These are phyloP conservation scores for Ophiocordyceps sinensis DNA, from an alignment of 2,329 filamentous ascomycete species.

Conservation along the genomic window DNA sequence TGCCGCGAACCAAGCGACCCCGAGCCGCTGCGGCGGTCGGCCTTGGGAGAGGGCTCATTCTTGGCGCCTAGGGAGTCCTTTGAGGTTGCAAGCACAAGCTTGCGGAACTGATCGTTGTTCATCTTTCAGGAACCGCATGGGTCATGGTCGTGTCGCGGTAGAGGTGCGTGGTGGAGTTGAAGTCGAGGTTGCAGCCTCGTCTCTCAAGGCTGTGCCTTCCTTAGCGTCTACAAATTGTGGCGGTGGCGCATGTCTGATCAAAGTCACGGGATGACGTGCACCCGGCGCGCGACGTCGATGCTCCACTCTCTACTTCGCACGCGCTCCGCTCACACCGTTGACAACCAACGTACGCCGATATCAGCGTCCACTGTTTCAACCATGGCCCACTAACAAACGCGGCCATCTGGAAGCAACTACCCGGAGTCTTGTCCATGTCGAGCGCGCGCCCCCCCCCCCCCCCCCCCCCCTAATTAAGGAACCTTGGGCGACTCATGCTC, in stretches of 20 bases:
- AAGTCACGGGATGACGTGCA: constrained; percentile 1
- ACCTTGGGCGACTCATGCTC: not conserved
- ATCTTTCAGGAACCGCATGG: constrained; percentile 31
- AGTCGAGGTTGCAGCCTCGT: not conserved
- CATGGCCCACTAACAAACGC: too few relatives aligned
- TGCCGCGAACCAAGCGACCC: constrained; percentile 60
- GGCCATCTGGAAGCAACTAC: too few relatives aligned
- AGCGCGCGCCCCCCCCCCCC: too few relatives aligned
- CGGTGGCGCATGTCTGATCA: not conserved
- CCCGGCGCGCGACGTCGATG: constrained; percentile 7
- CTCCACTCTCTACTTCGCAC: constrained; percentile 26
- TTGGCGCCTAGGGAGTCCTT: constrained; percentile 23
- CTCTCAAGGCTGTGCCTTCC: not conserved
- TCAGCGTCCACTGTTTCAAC: too few relatives aligned
- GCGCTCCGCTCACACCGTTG: constrained; percentile 11
- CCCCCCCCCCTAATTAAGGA: too few relatives aligned
- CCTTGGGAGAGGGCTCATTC: constrained; percentile 29
- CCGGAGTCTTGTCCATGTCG: too few relatives aligned
- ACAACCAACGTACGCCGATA: not conserved
- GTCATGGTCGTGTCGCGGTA: not conserved
- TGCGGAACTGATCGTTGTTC: constrained; percentile 94
- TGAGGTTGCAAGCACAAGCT: constrained; percentile 46
- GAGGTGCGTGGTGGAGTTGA: not conserved
- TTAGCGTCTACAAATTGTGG: not conserved
- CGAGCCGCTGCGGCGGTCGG: constrained; percentile 15